A percentile compares a stretch with the other conserved stretches of the same genome.
Conservation (phyloP, 192 early-diverging fungal species). For the Backusella luteola region DNA sequence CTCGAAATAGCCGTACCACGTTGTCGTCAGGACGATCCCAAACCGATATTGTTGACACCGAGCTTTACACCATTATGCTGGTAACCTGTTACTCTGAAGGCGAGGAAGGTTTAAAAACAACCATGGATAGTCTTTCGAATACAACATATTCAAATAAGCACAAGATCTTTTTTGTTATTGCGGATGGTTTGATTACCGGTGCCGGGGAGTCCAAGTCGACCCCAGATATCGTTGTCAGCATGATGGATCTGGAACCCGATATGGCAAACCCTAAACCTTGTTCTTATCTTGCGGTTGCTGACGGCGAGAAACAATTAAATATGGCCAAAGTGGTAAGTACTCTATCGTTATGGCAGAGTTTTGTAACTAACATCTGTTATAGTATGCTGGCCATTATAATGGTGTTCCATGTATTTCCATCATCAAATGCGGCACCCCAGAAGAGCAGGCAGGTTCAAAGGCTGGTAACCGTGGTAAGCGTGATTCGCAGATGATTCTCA, state of each 20-base stretch:
- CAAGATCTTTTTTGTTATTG: conserved; percentile 88
- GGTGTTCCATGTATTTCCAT: conserved; percentile 63
- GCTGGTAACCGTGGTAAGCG: conserved; percentile 93
- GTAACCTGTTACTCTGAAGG: conserved; percentile 95
- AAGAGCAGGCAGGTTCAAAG: conserved; percentile 64
- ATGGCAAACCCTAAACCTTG: conserved; percentile 68
- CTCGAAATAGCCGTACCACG: background rate
- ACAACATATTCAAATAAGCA: conserved; percentile 81
- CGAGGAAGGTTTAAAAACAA: conserved; percentile 70
- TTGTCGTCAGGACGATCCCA: background rate
- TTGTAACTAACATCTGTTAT: background rate
- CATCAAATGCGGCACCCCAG: conserved; percentile 74
- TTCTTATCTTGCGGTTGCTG: conserved; percentile 74
- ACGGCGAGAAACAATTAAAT: conserved; percentile 78
- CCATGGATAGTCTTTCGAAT: conserved; percentile 79
- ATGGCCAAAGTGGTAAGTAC: conserved; percentile 72
- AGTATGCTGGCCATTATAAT: conserved; percentile 71
- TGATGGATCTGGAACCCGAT: conserved; percentile 67
- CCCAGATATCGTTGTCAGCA: conserved; percentile 74
- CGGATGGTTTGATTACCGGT: conserved; percentile 90
- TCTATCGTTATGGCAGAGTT: background rate
- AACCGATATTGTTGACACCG: conserved; percentile 15
- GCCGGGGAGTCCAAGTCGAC: conserved; percentile 71
- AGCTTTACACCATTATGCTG: conserved; percentile 72
- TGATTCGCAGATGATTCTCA: conserved; percentile 94